Percentiles rank a stretch among this genome's conserved stretches.
Evolutionary conservation across 331 rosid genomes (phyloP).

Genomic region (Quercus tomentella): DNA sequence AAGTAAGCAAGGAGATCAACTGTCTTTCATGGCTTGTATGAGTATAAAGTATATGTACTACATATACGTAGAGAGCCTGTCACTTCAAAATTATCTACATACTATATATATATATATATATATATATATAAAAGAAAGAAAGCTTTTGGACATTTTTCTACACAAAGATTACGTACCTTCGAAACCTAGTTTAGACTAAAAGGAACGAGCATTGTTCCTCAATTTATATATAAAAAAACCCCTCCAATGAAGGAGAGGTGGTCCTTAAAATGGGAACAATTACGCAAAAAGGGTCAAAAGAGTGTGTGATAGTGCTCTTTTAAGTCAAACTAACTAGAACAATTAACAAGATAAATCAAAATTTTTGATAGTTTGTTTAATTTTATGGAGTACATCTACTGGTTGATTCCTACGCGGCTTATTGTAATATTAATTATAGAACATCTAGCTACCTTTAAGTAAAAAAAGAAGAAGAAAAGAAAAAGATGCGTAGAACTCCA

Average conservation of each 20-base stretch:
- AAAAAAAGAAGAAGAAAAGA: background rate
- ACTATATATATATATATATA: too few species aligned
- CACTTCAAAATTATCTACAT: too few species aligned
- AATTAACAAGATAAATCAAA: background rate
- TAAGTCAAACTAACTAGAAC: background rate
- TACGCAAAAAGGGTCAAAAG: background rate
- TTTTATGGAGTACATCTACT: background rate
- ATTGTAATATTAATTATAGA: background rate
- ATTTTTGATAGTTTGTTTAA: background rate
- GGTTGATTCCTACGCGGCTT: background rate
- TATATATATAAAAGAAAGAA: background rate
- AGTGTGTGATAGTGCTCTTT: background rate
- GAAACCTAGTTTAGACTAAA: background rate
- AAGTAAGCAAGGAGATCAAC: too few species aligned
- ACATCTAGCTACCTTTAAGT: background rate
- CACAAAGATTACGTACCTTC: background rate
- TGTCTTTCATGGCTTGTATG: too few species aligned
- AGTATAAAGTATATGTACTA: too few species aligned
- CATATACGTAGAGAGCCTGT: too few species aligned
- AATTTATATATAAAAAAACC: background rate
- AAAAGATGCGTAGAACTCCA: constrained; percentile 8
- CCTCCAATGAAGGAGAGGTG: background rate
- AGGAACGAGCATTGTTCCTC: background rate
- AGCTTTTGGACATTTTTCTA: background rate
- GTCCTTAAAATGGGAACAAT: background rate